A percentile compares a stretch with the other conserved stretches of the same genome.
Conservation (phyloP, 2,329 filamentous ascomycete genomes). For the Claviceps lovelessii region DNA sequence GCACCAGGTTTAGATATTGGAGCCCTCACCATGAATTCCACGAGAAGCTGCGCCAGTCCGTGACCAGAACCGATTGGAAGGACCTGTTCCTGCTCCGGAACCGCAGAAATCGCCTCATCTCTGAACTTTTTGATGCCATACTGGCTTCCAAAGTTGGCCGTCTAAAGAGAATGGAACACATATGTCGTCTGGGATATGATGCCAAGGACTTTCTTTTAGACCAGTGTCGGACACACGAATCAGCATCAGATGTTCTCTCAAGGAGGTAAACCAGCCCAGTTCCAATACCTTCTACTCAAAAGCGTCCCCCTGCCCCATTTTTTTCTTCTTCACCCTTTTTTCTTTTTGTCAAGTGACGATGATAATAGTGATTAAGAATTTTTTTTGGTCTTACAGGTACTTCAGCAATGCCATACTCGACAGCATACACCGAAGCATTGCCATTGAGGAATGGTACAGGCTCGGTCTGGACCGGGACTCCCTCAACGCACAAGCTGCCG, state of each 20-base stretch:
- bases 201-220: constrained; percentile 69
- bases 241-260: constrained; percentile 60
- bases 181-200: constrained; percentile 67
- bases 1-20: constrained; percentile 60
- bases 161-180: constrained; percentile 52
- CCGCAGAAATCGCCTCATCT: constrained; percentile 35
- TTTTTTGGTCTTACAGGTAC: constrained; percentile 36
- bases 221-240: constrained; percentile 45
- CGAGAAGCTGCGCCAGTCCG: constrained; percentile 37
- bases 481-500: constrained; percentile 23
- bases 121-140: constrained; percentile 48
- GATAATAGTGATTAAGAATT: constrained; percentile 2
- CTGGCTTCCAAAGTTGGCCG: constrained; percentile 57
- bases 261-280: constrained; percentile 34
- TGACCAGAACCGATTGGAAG: constrained; percentile 60
- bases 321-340: not conserved
- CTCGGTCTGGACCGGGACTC: constrained; percentile 12
- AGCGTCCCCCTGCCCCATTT: not conserved
- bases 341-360: not conserved
- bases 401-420: constrained; percentile 62
- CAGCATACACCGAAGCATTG: constrained; percentile 66
- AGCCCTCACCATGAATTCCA: constrained; percentile 46
- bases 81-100: constrained; percentile 45
- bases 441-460: constrained; percentile 60
- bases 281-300: not conserved